phyloP scores from a whole-genome alignment of 2,329 filamentous ascomycete species.

The Trichoderma koningii region DNA sequence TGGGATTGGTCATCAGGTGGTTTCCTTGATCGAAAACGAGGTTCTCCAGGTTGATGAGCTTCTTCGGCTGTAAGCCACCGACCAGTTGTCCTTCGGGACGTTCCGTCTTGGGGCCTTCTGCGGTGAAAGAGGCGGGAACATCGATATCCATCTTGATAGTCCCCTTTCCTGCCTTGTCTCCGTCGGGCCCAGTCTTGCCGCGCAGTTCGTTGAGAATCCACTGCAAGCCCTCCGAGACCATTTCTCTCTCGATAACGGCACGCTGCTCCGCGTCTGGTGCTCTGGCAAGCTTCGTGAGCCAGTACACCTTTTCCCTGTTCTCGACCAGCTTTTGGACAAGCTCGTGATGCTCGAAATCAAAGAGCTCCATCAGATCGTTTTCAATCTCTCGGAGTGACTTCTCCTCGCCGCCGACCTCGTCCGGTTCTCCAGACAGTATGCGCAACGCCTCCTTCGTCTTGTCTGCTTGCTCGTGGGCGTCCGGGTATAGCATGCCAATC shows the following conservation, averaged over 20 bases:
- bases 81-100: conserved; percentile 68
- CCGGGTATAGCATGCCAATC: conserved; percentile 83
- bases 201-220: conserved; percentile 86
- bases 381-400: conserved; percentile 90
- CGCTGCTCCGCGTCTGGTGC: conserved; percentile 79
- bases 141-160: conserved; percentile 97
- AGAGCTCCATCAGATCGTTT: conserved; percentile 97
- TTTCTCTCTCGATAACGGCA: conserved; percentile 80
- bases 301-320: conserved; percentile 92
- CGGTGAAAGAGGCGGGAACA: conserved; percentile 62
- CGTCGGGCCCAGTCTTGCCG: conserved; percentile 65
- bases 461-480: conserved; percentile 89
- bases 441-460: conserved; percentile 84
- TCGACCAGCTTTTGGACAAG: conserved; percentile 87
- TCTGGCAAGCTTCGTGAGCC: conserved; percentile 85
- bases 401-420: conserved; percentile 72
- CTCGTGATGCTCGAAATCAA: conserved; percentile 95
- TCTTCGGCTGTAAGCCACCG: conserved; percentile 82
- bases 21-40: conserved; percentile 97
- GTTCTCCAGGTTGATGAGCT: conserved; percentile 91
- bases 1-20: conserved; percentile 99
- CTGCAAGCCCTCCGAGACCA: conserved; percentile 83
- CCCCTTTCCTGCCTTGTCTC: conserved; percentile 65
- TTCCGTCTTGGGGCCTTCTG: conserved; percentile 53
- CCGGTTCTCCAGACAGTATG: conserved; percentile 75